Base-by-base conservation (phyloP, 73 alveolate genomes). In the Paramecium pentaurelia region DNA sequence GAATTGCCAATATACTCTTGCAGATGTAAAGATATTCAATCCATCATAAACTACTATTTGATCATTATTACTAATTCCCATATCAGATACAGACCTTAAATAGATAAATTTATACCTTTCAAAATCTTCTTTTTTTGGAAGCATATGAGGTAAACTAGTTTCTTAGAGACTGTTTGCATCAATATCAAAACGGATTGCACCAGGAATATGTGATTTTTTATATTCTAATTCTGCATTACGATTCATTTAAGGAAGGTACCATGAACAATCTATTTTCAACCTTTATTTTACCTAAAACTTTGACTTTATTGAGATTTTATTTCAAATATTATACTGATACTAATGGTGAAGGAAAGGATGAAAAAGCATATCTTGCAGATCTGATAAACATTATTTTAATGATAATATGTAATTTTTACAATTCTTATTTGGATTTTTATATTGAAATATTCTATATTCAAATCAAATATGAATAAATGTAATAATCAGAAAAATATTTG, bases 1-100 rank as follows among this genome's bases (percentile, higher is more conserved):
- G 44, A 93, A 77, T 14, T 92, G 42, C 94, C 94, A 93, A 22
- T 77, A 93, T 12, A 90, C 96, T 93, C 96, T 75, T 6, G 96
- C 95, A 6, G 95, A 51, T 16, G 95, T 77, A 58, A 90, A 93
- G 8, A 93, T 91, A 16, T 93, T 93, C 54, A 77, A 18, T 14
- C 89, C 89, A 47, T 93, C 96, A 60, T 93, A 93, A 83, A 93
- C 93, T 1, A 93, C 92, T 16, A 93, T 77, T 20, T 58, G 11
- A 36, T 93, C 95, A 58, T 25, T 37, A 88, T 85, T 88, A 12
- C 40, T 32, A 27, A 93, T 77, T 47, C 95, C 93, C 87, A 93
- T 80, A 25, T 80, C 91, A 27, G 77, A 40, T 12, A 80, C 91
- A 44, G 91, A 60, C 16, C 91, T 80, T n/a, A 44, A 25, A 11